These are phyloP conservation scores for Panicum virgatum DNA, from an alignment of 202 grass and related monocot genomes.

Conservation along the genomic window DNA sequence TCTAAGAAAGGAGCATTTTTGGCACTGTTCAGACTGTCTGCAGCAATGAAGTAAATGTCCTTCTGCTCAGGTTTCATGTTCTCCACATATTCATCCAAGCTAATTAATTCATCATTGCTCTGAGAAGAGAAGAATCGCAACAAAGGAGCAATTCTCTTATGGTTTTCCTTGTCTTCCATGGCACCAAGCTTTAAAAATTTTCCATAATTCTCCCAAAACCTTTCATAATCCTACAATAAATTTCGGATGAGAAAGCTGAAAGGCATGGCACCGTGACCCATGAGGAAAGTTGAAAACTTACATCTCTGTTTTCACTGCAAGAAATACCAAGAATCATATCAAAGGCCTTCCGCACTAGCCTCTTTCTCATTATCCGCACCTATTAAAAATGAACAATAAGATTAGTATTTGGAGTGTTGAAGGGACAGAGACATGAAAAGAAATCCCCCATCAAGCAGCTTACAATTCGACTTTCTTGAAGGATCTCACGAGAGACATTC, in stretches of 20 bases:
- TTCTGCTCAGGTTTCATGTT: slow-evolving; percentile 93
- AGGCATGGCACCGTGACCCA: not conserved
- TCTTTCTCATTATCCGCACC: slow-evolving; percentile 99
- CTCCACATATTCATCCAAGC: slow-evolving; percentile 97
- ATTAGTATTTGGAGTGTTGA: not conserved
- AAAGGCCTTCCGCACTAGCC: slow-evolving; percentile 91
- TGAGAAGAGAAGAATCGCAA: slow-evolving; percentile 94
- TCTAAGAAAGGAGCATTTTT: slow-evolving; percentile 94
- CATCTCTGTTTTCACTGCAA: slow-evolving; percentile 91
- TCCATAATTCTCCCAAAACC: slow-evolving; percentile 96
- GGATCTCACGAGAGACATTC: slow-evolving; percentile 96
- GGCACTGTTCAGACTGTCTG: slow-evolving; percentile 82
- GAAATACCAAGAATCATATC: slow-evolving; percentile 99
- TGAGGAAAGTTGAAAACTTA: slow-evolving; percentile 30
- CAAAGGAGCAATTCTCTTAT: slow-evolving; percentile 88
- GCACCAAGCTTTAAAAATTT: slow-evolving; percentile 87
- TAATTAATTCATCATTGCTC: slow-evolving; percentile 84
- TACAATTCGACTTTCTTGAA: slow-evolving; percentile 99
- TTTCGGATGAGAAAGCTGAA: slow-evolving; percentile 31
- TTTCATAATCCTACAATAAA: slow-evolving; percentile 75
- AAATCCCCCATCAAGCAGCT: slow-evolving; percentile 38
- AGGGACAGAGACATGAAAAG: not conserved
- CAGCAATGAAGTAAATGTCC: slow-evolving; percentile 85
- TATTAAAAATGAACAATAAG: slow-evolving; percentile 13
- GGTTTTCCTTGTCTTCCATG: slow-evolving; percentile 94